Base-by-base conservation (phyloP, 345 rosid species). In the Eucalyptus pauciflora region DNA sequence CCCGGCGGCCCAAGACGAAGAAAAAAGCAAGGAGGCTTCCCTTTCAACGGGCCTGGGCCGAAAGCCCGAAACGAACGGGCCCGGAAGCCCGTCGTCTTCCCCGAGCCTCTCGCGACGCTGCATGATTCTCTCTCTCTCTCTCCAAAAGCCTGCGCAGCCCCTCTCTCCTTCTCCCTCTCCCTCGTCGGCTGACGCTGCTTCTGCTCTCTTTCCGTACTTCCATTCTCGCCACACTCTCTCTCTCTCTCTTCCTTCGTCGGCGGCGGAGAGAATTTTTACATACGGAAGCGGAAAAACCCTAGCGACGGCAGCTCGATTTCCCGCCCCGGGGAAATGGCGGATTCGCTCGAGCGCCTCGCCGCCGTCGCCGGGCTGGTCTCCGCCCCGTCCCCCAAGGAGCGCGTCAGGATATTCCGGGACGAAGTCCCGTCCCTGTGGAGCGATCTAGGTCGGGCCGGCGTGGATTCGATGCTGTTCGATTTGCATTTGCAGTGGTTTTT, bases 391-490 rank as follows among this genome's bases (percentile, higher is more conserved):
- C 92, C 98, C 89, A 93, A 94, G 87, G 87, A 49, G 43, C 95
- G 99, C 86, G 29, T 93, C 91, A 92, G 93, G 92, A 94, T 97
- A 90, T 97, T 97, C 92, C 94, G 96, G 51, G 69, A 93, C 64
- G 96, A 95, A 64, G 90, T 96, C 91, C 96, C 97, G 86, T 89
- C 94, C 48, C 88, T 95, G 69, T 89, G 94, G 85, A 81, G 87
- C 29, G 88, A 50, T 90, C 91, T 95, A 86, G 98, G 99, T 92
- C 58, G 58, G 43, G 91, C 58, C 18, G 89, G 69, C 48, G 27
- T 41, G 83, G 7, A 76, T 76, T 76, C 29, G 83, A 18, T 76
- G 22, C 67, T n/a, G 86, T 41, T 58, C 45, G 83, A 49, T 86
- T 69, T 24, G 50, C 50, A 31, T 58, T 67, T 64, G 71, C 31